phyloP scores from a whole-genome alignment of 768 basidiomycete species.

The Amanita pallidorosea region DNA sequence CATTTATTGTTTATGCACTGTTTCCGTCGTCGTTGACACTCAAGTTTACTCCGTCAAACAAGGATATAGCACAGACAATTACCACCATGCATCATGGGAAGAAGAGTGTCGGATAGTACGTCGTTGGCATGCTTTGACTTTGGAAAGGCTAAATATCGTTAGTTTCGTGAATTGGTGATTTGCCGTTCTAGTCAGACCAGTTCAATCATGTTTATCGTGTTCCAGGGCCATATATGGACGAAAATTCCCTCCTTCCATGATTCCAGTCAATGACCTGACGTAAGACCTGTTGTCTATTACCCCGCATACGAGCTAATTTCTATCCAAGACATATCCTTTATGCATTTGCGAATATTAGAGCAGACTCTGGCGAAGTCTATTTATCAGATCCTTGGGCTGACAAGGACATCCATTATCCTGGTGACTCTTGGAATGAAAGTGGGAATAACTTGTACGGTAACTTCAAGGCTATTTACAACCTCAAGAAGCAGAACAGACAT shows the following conservation, averaged over 20 bases:
- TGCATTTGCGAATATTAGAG: conserved; percentile 83
- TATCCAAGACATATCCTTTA: conserved; percentile 70
- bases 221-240: conserved; percentile 90
- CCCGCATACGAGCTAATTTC: neutral
- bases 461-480: conserved; percentile 83
- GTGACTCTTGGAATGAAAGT: conserved; percentile 88
- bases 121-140: conserved; percentile 9
- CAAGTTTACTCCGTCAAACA: neutral
- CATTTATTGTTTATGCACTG: neutral
- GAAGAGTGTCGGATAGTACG: conserved; percentile 76
- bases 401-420: conserved; percentile 92
- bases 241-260: conserved; percentile 78
- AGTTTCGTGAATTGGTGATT: conserved; percentile 72
- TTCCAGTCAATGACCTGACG: conserved; percentile 83
- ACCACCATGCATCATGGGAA: conserved; percentile 38
- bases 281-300: conserved; percentile 23
- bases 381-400: conserved; percentile 93
- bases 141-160: conserved; percentile 2
- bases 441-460: conserved; percentile 93
- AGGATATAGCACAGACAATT: conserved; percentile 4
- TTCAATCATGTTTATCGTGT: conserved; percentile 2
- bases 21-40: neutral
- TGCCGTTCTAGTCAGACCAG: conserved; percentile 4
- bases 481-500: conserved; percentile 80
- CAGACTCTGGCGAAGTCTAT: conserved; percentile 77